These are phyloP conservation scores for Cordyceps sp. DNA, from an alignment of 2,329 filamentous ascomycete species.

Conservation along the genomic window DNA sequence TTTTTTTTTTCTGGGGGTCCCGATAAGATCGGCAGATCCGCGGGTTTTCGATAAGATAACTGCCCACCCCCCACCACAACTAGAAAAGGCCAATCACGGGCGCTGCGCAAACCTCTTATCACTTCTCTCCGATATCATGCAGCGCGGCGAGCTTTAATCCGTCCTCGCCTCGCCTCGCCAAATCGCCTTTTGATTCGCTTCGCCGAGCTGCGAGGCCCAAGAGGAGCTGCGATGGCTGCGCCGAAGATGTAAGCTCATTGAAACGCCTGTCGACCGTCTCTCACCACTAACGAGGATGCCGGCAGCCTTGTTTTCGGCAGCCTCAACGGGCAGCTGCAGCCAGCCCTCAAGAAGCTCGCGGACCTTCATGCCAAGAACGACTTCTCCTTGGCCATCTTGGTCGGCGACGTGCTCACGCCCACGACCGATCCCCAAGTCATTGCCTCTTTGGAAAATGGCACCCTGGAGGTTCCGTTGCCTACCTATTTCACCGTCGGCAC, in stretches of 20 bases:
- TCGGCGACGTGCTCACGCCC: slow-evolving; percentile 64
- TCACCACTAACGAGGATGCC: neutral
- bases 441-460: slow-evolving; percentile 51
- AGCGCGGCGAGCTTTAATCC: neutral
- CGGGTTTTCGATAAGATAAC: slow-evolving; percentile 20
- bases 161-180: slow-evolving; percentile 1
- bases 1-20: slow-evolving; percentile 16
- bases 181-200: slow-evolving; percentile 1
- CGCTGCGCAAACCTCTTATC: slow-evolving; percentile 18
- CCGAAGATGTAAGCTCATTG: slow-evolving; percentile 27
- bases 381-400: slow-evolving; percentile 72
- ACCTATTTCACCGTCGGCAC: slow-evolving; percentile 83
- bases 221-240: slow-evolving; percentile 21
- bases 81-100: slow-evolving; percentile 13
- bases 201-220: neutral
- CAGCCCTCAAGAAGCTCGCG: slow-evolving; percentile 65
- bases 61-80: slow-evolving; percentile 2
- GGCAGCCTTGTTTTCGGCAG: slow-evolving; percentile 64
- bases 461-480: slow-evolving; percentile 57
- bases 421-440: slow-evolving; percentile 42
- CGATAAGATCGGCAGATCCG: slow-evolving; percentile 10
- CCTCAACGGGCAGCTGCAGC: slow-evolving; percentile 60
- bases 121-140: slow-evolving; percentile 2
- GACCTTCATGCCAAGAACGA: slow-evolving; percentile 72
- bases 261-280: too few relatives aligned